phyloP scores from a whole-genome alignment of 106 monocot genomes.

The Gastrodia elata region DNA sequence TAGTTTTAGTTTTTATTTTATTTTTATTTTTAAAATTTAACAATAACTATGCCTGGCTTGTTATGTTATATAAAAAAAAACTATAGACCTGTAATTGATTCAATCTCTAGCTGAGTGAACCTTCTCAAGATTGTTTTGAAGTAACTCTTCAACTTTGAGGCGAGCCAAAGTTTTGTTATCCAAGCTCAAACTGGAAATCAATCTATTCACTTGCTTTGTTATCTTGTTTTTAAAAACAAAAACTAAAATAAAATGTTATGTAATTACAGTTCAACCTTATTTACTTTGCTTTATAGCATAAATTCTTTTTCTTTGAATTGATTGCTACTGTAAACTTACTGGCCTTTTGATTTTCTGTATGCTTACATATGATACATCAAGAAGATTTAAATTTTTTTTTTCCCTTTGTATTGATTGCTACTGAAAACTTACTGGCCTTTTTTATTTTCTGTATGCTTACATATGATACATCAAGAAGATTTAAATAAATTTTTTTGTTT shows the following conservation, averaged over 20 bases:
- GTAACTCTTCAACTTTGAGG: no score
- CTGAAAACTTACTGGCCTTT: not conserved
- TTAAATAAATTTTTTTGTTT: constrained; percentile 4
- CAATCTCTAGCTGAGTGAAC: no score
- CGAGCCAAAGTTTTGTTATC: no score
- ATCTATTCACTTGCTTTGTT: no score
- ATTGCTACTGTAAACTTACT: not conserved
- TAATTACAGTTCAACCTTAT: not conserved
- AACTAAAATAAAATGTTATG: not conserved
- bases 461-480: not conserved
- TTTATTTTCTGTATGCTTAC: not conserved
- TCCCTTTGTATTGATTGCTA: not conserved
- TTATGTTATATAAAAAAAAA: no score
- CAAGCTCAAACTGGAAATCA: no score
- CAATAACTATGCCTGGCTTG: no score
- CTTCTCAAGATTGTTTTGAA: no score
- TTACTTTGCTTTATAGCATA: not conserved
- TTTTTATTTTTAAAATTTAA: no score
- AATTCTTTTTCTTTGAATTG: not conserved
- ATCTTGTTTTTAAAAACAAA: no score
- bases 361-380: not conserved
- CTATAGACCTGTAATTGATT: no score
- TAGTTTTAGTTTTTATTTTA: no score
- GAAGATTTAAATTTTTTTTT: not conserved
- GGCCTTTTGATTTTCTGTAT: not conserved